Evolutionary conservation across 2,329 filamentous ascomycete genomes (phyloP).

Genomic region (Nothophaeocryptopus gaeumannii): DNA sequence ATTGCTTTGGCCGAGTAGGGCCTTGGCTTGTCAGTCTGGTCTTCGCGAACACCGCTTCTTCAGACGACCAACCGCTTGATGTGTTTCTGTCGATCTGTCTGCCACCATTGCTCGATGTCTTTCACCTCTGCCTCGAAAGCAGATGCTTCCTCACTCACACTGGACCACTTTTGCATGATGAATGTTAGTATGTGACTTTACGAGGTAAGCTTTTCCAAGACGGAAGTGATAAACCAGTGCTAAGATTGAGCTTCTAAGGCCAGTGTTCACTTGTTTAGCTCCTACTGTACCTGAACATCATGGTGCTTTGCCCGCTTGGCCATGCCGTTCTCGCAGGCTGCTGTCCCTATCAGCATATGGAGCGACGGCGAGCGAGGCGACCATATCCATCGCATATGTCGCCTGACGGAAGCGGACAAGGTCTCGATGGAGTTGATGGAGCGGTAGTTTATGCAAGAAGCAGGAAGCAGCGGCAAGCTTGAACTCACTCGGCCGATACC

Average conservation of each 20-base stretch:
- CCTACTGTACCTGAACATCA: background rate
- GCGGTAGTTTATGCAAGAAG: too few relatives aligned
- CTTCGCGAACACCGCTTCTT: background rate
- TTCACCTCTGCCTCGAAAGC: slow-evolving; percentile 10
- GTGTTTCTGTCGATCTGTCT: slow-evolving; percentile 11
- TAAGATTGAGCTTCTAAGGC: too few relatives aligned
- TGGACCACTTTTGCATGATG: slow-evolving; percentile 11
- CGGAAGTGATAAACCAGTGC: too few relatives aligned
- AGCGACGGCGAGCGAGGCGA: too few relatives aligned
- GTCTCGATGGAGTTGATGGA: too few relatives aligned
- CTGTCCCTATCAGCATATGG: background rate
- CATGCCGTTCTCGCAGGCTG: background rate
- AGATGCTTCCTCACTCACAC: background rate
- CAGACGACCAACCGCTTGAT: slow-evolving; percentile 7
- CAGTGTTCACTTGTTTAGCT: background rate
- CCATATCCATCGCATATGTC: too few relatives aligned
- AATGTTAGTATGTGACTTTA: too few relatives aligned
- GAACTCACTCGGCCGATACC: too few relatives aligned
- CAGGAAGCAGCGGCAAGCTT: too few relatives aligned
- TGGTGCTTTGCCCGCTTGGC: background rate
- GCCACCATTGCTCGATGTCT: slow-evolving; percentile 11
- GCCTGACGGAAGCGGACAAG: too few relatives aligned
- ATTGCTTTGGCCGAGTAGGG: slow-evolving; percentile 12
- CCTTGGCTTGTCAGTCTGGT: background rate
- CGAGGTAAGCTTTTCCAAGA: background rate